Evolutionary conservation across 305 asterid species (phyloP).

Genomic region (Solanum hybrid): DNA sequence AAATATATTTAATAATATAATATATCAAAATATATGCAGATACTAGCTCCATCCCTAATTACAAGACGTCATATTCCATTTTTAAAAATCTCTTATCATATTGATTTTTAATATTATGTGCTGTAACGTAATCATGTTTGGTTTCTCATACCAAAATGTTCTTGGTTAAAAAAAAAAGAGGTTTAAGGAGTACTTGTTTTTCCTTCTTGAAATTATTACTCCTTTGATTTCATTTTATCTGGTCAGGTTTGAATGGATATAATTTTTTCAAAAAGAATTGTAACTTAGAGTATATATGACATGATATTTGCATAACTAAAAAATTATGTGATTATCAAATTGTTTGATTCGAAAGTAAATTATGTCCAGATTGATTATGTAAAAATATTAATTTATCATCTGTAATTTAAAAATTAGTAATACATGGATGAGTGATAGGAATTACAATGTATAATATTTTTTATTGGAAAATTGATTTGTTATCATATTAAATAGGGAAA

Average conservation of each 20-base stretch:
- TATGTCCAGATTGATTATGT: neutral
- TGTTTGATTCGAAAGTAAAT: neutral
- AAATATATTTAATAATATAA: too few species aligned
- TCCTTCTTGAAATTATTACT: neutral
- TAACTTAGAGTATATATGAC: neutral
- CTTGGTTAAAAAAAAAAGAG: neutral
- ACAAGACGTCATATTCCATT: slow-evolving; percentile 16
- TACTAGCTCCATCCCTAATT: neutral
- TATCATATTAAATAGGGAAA: too few species aligned
- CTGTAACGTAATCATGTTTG: slow-evolving; percentile 5
- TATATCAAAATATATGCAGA: too few species aligned
- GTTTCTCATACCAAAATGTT: neutral
- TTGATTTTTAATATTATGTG: neutral
- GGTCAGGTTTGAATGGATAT: neutral
- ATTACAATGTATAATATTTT: too few species aligned
- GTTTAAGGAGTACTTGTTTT: neutral
- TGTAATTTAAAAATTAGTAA: too few species aligned
- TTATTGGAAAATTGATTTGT: neutral
- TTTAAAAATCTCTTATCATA: slow-evolving; percentile 12
- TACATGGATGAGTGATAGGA: neutral
- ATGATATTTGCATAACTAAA: neutral
- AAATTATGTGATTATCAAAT: neutral
- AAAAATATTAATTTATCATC: neutral
- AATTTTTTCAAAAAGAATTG: neutral
- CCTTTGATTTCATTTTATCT: neutral